A percentile compares a stretch with the other conserved stretches of the same genome.
Evolutionary conservation across 108 stramenopile genomes (phyloP).

Genomic region (Cylindrotheca fusiformis): DNA sequence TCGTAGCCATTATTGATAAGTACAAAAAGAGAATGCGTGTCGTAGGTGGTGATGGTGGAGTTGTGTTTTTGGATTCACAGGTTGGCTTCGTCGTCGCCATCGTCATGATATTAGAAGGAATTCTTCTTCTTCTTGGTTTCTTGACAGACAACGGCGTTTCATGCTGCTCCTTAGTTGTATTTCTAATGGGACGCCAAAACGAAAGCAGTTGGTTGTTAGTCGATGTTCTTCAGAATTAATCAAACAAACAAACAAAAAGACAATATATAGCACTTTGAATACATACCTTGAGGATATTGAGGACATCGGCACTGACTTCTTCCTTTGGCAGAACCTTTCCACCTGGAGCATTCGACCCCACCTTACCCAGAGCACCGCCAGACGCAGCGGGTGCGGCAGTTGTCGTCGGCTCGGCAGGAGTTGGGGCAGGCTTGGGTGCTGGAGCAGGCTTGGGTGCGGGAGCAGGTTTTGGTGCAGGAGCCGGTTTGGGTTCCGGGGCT

Average conservation of each 20-base stretch:
- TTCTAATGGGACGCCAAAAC: slow-evolving; percentile 1
- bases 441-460: slow-evolving; percentile 33
- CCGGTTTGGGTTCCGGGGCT: too few species aligned
- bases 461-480: slow-evolving; percentile 13
- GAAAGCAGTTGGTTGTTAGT: not conserved
- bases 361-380: slow-evolving; percentile 59
- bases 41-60: too few species aligned
- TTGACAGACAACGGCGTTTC: not conserved
- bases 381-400: slow-evolving; percentile 14
- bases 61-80: too few species aligned
- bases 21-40: too few species aligned
- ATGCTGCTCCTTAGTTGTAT: slow-evolving; percentile 22
- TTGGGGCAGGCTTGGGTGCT: slow-evolving; percentile 16
- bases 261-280: not conserved
- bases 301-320: slow-evolving; percentile 71
- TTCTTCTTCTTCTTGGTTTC: too few species aligned
- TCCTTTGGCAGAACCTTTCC: slow-evolving; percentile 80
- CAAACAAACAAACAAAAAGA: not conserved
- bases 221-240: not conserved
- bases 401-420: slow-evolving; percentile 24
- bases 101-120: not conserved
- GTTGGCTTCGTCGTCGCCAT: not conserved
- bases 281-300: slow-evolving; percentile 67
- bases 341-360: slow-evolving; percentile 50
- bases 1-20: too few species aligned